Base-by-base conservation (phyloP, 1,139 yeast species). In the Casaregolazyma suthepensis region DNA sequence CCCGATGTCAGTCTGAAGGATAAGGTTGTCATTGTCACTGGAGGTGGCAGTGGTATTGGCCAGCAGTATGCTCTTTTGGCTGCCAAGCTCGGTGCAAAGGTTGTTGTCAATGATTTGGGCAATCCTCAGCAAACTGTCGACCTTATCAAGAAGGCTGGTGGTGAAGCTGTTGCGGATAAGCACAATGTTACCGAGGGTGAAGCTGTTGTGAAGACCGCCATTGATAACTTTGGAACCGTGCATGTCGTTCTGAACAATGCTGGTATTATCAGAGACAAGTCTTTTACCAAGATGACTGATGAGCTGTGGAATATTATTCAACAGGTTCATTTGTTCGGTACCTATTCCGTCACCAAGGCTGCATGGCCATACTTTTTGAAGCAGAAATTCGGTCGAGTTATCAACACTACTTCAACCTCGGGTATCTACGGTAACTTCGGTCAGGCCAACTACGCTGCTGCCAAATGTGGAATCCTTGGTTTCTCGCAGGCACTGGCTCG, bases 381-480 rank as follows among this genome's bases (percentile, higher is more conserved):
- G 69, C 90, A 90, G 72, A 82, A 83, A 65, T 78, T 78, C 57
- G 98, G 98, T 65, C 79, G 84, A 63, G 84, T 93, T 58, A 79
- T 93, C 63, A 93, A 93, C 73, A 87, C 96, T 51, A 79, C 97
- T 43, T 89, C 97, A 22, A 93, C 98, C 26, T 90, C 97, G 13
- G 98, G 98, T 65, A 89, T 93, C 63, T 93, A 93, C 71, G 98
- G 98, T 63, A 89, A 87, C 76, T 93, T 93, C 73, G 99, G 99
- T 52, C 99, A 93, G 75, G 87, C 97, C 56, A 93, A 93, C 76
- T 93, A 93, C 70, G 83, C 96, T 38, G 82, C 97, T 50, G 97
- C 98, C 51, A 93, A 93, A 75, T 82, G 87, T 56, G 98, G 91
- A 35, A 83, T 93, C 59, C 73, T 90, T 52, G 96, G 96, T 38